Percentiles rank a stretch among this genome's conserved stretches.
phyloP scores from a whole-genome alignment of 768 basidiomycete genomes.

The Grammothele lineata region DNA sequence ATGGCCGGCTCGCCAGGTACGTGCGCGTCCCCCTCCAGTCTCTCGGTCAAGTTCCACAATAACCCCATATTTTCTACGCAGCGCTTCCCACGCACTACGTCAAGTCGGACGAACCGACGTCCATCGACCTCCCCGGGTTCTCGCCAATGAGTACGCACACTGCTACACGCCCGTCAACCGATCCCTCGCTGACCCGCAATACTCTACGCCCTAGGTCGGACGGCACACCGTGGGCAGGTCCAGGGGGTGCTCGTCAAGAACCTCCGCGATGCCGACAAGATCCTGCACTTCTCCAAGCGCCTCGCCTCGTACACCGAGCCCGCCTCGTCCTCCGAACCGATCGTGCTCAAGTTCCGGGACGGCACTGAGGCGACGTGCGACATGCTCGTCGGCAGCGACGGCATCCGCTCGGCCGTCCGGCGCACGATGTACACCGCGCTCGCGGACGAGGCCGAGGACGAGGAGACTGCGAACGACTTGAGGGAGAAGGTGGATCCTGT shows the following conservation, averaged over 20 bases:
- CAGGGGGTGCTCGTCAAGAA: constrained; percentile 20
- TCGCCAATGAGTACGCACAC: not conserved
- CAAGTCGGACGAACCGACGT: not conserved
- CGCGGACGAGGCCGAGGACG: not conserved
- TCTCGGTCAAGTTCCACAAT: not conserved
- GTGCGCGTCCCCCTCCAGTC: not conserved
- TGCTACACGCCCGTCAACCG: no score
- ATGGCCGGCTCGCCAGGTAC: not conserved
- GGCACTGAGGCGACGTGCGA: constrained; percentile 21
- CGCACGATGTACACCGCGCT: constrained; percentile 15
- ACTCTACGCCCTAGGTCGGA: not conserved
- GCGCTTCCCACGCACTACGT: no score
- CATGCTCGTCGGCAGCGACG: constrained; percentile 25
- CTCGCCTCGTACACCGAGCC: constrained; percentile 24
- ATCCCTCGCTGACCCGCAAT: no score
- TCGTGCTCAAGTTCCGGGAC: constrained; percentile 24
- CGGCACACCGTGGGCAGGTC: constrained; percentile 5
- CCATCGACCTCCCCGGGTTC: not conserved
- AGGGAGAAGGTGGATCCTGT: constrained; percentile 3
- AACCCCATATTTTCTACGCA: not conserved
- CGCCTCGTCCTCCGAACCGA: not conserved
- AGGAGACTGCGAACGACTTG: not conserved
- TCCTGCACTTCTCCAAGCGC: constrained; percentile 26
- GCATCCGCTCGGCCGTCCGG: constrained; percentile 24
- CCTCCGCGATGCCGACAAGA: constrained; percentile 15